Evolutionary conservation across 305 asterid species (phyloP), one percentile per base, ranked within the genome.

Genomic region (Solanum hybrid): DNA sequence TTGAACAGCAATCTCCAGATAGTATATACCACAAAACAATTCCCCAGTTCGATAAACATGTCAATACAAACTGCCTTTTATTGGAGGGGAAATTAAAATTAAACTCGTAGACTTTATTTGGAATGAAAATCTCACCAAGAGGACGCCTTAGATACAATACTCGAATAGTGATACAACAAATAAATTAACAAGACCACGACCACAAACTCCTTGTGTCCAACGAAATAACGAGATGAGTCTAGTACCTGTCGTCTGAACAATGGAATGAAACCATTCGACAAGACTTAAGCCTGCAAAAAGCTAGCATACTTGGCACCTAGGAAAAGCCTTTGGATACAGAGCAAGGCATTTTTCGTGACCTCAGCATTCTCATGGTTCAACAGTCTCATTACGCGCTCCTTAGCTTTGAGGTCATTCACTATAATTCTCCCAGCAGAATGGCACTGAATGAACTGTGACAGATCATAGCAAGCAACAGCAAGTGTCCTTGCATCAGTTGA

Each of bases 251-350:
- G 4, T 46, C 40, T 46, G 22, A 84, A 31, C 22, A 31, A 51
- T 84, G 40, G 60, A 84, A 20, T 51, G 29, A 84, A 84, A 20
- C 22, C 75, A 22, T 31, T 51, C 7, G 71, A 84, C 2, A 16
- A 51, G 11, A 51, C 36, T 12, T 91, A 96, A 80, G 90, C 97
- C 94, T 94, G 99, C 95, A 97, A 93, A 93, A 97, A 97, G 94
- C 98, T 97, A 89, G 99, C 98, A 87, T 97, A 97, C 93, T 97
- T 96, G 93, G 99, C 98, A 86, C 99, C 99, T 37, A 96, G 95
- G 90, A 97, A 94, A 80, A 97, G 95, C 99, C 99, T 95, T 90
- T 97, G 99, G 91, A 97, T 94, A 94, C 99, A 97, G 90, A 97
- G 99, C 87, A 97, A 90, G 81, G 99, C 98, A 64, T 97, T 97